Conservation (phyloP, 495 filamentous ascomycete genomes). For the Amniculicola lignicola region DNA sequence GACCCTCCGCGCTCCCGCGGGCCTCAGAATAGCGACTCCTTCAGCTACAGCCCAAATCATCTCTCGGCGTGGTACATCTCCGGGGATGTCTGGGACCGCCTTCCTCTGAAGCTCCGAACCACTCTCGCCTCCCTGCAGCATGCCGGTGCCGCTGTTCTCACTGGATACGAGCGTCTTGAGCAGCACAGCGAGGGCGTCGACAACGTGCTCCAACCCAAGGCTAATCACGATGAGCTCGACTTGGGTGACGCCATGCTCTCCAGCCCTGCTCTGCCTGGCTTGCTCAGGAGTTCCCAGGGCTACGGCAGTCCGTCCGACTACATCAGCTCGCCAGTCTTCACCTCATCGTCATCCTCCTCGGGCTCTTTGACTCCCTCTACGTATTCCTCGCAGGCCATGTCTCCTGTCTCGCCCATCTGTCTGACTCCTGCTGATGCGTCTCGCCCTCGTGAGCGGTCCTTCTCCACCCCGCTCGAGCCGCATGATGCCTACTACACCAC, state of each 20-base stretch:
- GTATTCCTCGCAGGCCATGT: not conserved
- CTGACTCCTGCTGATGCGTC: conserved; percentile 2
- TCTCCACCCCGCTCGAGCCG: conserved; percentile 25
- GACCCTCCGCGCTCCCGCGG: conserved; percentile 28
- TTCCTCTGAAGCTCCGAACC: conserved; percentile 26
- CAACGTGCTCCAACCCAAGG: not conserved
- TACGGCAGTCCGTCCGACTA: conserved; percentile 12
- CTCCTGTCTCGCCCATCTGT: conserved; percentile 22
- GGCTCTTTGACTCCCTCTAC: not conserved
- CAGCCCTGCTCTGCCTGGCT: not conserved
- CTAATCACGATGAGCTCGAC: not conserved
- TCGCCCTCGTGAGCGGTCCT: conserved; percentile 20
- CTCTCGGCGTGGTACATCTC: conserved; percentile 32
- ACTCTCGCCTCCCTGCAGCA: conserved; percentile 29
- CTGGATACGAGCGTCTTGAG: conserved; percentile 32
- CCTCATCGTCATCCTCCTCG: conserved; percentile 6
- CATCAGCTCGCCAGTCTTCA: conserved; percentile 2
- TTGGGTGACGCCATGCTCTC: not conserved
- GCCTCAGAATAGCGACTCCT: conserved; percentile 34
- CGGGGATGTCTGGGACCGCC: conserved; percentile 21
- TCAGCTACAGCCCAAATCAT: conserved; percentile 37
- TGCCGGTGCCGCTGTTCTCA: conserved; percentile 36
- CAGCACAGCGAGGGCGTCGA: conserved; percentile 6
- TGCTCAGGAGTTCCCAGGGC: conserved; percentile 5
- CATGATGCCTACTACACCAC: conserved; percentile 26